Evolutionary conservation across 106 monocot species (phyloP), one percentile per base, ranked within the genome.

Genomic region (Triglochin maritima): DNA sequence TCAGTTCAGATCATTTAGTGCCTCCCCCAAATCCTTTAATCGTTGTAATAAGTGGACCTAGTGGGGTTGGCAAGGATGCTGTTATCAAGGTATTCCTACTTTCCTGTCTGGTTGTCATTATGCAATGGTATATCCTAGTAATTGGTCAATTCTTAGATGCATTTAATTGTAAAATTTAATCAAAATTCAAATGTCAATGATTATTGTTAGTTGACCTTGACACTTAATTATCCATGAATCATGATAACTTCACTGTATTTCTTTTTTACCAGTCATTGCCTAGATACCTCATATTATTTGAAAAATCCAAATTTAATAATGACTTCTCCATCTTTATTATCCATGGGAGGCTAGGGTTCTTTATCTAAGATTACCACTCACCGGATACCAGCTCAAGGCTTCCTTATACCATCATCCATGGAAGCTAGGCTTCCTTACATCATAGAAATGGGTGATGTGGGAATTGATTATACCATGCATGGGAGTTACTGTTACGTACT

Each of bases 21-120:
- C 79, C 95, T 17, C 81, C 85, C 71, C 81, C 85, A 59, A 85
- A 80, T 51, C 95, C 95, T 17, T 65, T 83, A 62, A 79, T 96
- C 45, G 72, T 96, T 78, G 90, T 96, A 42, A 96, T 96, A 47
- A 96, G 95, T 74, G 95, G 95, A 17, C 95, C 95, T 51, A 96
- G 95, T 72, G 90, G 95, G 50, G 95, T 90, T 44, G 90, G 95
- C 42, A 96, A 96, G 80, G 95, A 96, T 87, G 87, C 95, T 46
- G 90, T 90, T 78, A 90, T 96, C 79, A 90, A 90, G 90, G 95
- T 96, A 81, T 70, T 6, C 62, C 49, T 7, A 62, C 3, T 41
- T 6, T 47, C 9, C 59, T 59, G 4, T 44, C 47, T 49, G 0
- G 4, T 57, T 69, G 11, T 44, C 2, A 15, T 71, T 29, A 29